Conservation (phyloP, 371 early-diverging fungal genomes). For the Mortierella sp. region DNA sequence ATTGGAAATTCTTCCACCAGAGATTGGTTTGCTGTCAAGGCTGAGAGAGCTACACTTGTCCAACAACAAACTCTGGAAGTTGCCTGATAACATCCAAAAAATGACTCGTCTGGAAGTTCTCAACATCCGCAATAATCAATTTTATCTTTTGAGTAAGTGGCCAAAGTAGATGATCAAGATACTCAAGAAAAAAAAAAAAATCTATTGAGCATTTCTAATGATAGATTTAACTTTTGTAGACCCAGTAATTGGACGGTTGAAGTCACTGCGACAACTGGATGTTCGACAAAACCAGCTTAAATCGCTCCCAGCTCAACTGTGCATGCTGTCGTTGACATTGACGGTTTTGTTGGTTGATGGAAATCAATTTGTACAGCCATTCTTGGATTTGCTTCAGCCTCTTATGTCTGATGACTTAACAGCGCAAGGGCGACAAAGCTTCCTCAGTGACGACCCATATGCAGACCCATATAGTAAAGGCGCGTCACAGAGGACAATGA, state of each 20-base stretch:
- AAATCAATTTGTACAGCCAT: conserved; percentile 58
- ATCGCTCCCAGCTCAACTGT: conserved; percentile 62
- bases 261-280: conserved; percentile 64
- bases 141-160: conserved; percentile 52
- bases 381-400: conserved; percentile 44
- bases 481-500: background rate
- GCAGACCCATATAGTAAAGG: conserved; percentile 9
- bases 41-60: conserved; percentile 83
- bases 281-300: conserved; percentile 67
- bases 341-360: conserved; percentile 58
- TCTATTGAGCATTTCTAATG: no score
- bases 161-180: background rate
- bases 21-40: conserved; percentile 77
- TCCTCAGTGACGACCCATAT: conserved; percentile 47
- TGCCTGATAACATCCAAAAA: conserved; percentile 64
- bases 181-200: background rate
- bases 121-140: conserved; percentile 43
- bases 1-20: conserved; percentile 78
- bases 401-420: conserved; percentile 30
- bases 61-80: conserved; percentile 74
- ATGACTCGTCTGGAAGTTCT: conserved; percentile 60
- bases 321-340: conserved; percentile 37
- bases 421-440: conserved; percentile 24
- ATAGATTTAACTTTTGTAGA: conserved; percentile 16
- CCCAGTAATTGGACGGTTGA: conserved; percentile 55